Evolutionary conservation across 169 alveolate species (phyloP).

Genomic region (Plasmodium yoelii): DNA sequence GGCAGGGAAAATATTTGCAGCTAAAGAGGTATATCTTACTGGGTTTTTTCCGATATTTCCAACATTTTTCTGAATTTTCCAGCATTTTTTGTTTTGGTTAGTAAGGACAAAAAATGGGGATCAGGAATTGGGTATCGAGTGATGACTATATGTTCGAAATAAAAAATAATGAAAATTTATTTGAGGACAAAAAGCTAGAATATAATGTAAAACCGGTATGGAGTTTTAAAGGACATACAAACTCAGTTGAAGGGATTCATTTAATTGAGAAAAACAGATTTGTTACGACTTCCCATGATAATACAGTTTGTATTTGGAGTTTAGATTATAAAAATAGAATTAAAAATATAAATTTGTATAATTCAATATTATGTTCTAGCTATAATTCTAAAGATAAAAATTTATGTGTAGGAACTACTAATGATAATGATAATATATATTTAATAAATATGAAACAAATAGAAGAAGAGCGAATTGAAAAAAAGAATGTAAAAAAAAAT

Average conservation of each 20-base stretch:
- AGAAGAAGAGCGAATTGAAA: neutral
- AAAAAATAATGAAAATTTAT: constrained; percentile 49
- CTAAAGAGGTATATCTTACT: too few species aligned
- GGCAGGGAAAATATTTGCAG: too few species aligned
- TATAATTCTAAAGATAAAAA: constrained; percentile 5
- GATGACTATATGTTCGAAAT: constrained; percentile 67
- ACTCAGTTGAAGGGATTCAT: constrained; percentile 61
- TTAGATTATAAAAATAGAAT: constrained; percentile 12
- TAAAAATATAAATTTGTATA: constrained; percentile 23
- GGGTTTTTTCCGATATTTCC: too few species aligned
- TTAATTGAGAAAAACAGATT: constrained; percentile 19
- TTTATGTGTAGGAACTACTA: constrained; percentile 49
- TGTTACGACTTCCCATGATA: constrained; percentile 47
- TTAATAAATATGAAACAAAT: constrained; percentile 32
- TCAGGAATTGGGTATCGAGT: constrained; percentile 43
- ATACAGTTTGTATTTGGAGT: constrained; percentile 31
- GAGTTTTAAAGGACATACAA: constrained; percentile 65
- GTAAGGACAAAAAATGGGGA: constrained; percentile 4
- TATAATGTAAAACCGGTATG: constrained; percentile 45
- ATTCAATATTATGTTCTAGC: constrained; percentile 59
- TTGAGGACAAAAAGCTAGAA: constrained; percentile 1
- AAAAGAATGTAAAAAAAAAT: too few species aligned
- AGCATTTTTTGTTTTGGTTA: too few species aligned
- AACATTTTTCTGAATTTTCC: too few species aligned
- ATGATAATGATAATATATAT: constrained; percentile 27